Evolutionary conservation across 108 stramenopile genomes (phyloP).

Genomic region (Nitzschia putrida): DNA sequence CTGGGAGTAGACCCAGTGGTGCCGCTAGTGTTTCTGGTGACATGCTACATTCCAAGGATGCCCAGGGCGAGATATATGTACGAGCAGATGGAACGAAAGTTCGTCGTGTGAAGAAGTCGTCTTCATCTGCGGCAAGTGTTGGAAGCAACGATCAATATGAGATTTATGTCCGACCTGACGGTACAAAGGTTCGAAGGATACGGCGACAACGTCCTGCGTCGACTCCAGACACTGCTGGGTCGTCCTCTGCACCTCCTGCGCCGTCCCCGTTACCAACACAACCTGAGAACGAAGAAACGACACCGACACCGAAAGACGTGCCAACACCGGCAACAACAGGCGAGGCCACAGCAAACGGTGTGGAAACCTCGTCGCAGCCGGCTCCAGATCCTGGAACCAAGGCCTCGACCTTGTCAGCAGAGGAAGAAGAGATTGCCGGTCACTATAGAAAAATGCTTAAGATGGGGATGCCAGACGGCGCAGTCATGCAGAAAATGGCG

Average conservation of each 20-base stretch:
- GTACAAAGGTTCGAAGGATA: conserved; percentile 52
- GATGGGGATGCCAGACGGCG: conserved; percentile 32
- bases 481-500: conserved; percentile 17
- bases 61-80: conserved; percentile 43
- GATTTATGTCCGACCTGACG: conserved; percentile 50
- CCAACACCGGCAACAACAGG: conserved; percentile 2
- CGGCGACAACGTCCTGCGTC: neutral
- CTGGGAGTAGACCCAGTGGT: conserved; percentile 13
- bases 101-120: conserved; percentile 20
- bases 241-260: conserved; percentile 16
- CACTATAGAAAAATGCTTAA: conserved; percentile 26
- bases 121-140: conserved; percentile 14
- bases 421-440: conserved; percentile 25
- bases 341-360: neutral
- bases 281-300: conserved; percentile 10
- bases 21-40: conserved; percentile 45
- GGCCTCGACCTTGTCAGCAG: conserved; percentile 10
- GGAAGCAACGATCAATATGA: conserved; percentile 30
- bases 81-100: conserved; percentile 49
- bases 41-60: conserved; percentile 13
- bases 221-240: neutral
- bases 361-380: neutral
- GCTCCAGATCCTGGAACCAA: conserved; percentile 1
- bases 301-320: neutral
- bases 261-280: conserved; percentile 2